Percentiles rank a stretch among this genome's conserved stretches.
phyloP scores from a whole-genome alignment of 352 stramenopile species.

The Phytophthora melonis region DNA sequence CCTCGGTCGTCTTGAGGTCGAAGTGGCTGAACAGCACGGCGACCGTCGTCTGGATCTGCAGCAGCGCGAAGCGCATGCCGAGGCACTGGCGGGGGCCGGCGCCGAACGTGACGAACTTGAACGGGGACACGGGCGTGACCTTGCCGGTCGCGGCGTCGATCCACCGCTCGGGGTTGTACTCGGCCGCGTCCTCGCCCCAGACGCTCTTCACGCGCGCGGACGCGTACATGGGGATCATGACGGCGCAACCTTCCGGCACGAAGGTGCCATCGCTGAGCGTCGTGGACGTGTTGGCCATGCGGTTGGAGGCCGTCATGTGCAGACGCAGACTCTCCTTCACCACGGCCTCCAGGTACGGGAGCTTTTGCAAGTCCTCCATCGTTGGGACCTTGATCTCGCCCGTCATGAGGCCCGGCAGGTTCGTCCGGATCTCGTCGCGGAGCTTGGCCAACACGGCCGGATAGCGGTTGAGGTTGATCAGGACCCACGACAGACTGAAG shows the following conservation, averaged over 20 bases:
- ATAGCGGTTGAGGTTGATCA: slow-evolving; percentile 68
- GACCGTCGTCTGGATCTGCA: slow-evolving; percentile 59
- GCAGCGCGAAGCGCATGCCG: slow-evolving; percentile 58
- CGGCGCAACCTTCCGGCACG: slow-evolving; percentile 46
- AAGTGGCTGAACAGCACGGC: slow-evolving; percentile 53
- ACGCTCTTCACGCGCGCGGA: slow-evolving; percentile 47
- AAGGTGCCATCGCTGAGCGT: slow-evolving; percentile 68
- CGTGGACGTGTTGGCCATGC: slow-evolving; percentile 45
- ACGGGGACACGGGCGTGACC: slow-evolving; percentile 46
- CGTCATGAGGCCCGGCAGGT: slow-evolving; percentile 39
- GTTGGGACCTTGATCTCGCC: slow-evolving; percentile 34
- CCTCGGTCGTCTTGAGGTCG: slow-evolving; percentile 37
- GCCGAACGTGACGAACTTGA: slow-evolving; percentile 67
- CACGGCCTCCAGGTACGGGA: slow-evolving; percentile 71
- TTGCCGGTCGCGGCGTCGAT: slow-evolving; percentile 49
- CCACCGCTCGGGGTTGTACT: slow-evolving; percentile 57
- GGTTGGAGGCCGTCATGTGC: slow-evolving; percentile 45
- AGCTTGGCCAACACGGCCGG: slow-evolving; percentile 53
- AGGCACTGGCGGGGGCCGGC: slow-evolving; percentile 64
- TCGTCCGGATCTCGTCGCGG: slow-evolving; percentile 40
- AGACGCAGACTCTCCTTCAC: slow-evolving; percentile 76
- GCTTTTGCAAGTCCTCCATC: slow-evolving; percentile 53
- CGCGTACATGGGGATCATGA: slow-evolving; percentile 62
- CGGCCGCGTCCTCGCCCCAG: slow-evolving; percentile 60
- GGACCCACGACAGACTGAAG: slow-evolving; percentile 59